Evolutionary conservation across 176 grass and related monocot species (phyloP).

Genomic region (Pontederia paniculata): DNA sequence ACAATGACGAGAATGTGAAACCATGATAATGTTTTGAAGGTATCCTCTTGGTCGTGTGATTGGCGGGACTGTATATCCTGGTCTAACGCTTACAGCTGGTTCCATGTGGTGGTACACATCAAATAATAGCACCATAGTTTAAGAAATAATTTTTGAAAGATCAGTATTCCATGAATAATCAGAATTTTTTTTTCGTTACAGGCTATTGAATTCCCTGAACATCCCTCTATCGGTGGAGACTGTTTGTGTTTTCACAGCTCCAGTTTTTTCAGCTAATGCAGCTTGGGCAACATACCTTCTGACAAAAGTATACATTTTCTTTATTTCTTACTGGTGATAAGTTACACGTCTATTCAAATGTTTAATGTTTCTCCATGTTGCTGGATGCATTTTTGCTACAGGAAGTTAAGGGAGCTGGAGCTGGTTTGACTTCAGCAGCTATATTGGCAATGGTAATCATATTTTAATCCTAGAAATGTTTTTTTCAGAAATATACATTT

Average conservation of each 20-base stretch:
- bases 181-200: constrained; percentile 24
- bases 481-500: no score
- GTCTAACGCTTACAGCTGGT: constrained; percentile 93
- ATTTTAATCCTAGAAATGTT: no score
- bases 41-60: constrained; percentile 99
- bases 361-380: constrained; percentile 3
- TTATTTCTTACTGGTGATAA: constrained; percentile 9
- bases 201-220: constrained; percentile 82
- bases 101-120: constrained; percentile 72
- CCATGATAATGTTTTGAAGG: constrained; percentile 30
- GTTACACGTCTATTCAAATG: background rate
- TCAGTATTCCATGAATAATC: background rate
- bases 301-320: constrained; percentile 47
- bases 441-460: constrained; percentile 79
- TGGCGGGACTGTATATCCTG: constrained; percentile 90
- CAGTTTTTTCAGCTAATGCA: constrained; percentile 92
- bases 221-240: constrained; percentile 94
- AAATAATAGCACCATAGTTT: background rate
- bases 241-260: constrained; percentile 99
- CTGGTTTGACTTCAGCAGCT: constrained; percentile 85
- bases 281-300: constrained; percentile 94
- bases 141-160: background rate
- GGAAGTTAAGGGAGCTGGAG: constrained; percentile 97
- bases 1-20: background rate
- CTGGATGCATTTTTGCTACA: constrained; percentile 20